Evolutionary conservation across 495 filamentous ascomycete species (phyloP), one percentile per base, ranked within the genome.

Genomic region (Neurospora discreta): DNA sequence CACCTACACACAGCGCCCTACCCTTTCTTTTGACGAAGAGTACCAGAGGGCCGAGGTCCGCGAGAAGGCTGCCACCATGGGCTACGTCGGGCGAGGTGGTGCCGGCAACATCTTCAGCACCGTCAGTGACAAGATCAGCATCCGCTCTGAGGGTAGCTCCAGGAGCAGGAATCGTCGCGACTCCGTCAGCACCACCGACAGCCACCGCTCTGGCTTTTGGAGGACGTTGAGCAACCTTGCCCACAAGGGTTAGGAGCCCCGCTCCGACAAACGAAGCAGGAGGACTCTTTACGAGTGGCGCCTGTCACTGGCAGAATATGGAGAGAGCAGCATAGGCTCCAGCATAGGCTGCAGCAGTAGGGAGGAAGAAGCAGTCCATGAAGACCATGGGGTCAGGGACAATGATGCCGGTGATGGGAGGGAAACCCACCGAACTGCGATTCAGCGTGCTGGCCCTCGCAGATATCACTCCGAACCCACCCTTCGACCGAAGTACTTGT

Each of bases 21-120:
- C 93, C 76, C 91, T 97, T 84, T 90, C 88, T 73, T 95, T 98
- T 83, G 93, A 97, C 82, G 95, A 98, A 85, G 95, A 98, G 80
- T 89, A 95, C 72, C 87, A 90, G 75, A 84, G 85, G 68, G 85
- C 88, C 78, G 83, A 80, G 73, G 81, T 84, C 73, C 88, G 90
- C 73, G 90, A 90, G 73, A 75, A 80, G 72, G 80, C 87, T 73
- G 85, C 87, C 75, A 87, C 83, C 69, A 84, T 87, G 39, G 81
- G 85, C 77, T 90, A 95, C 78, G 90, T 95, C 70, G 95, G 95
- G 52, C 89, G 94, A 40, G 95, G 95, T 46, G 95, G 95, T 69
- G 91, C 91, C 41, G 95, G 93, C 38, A 99, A 99, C 83, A 85
- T 89, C 76, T 87, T 82, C 75, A 74, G 71, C 39, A 76, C 74